phyloP scores from a whole-genome alignment of 1,284 basidiomycete species.

The Irpex lacteus region DNA sequence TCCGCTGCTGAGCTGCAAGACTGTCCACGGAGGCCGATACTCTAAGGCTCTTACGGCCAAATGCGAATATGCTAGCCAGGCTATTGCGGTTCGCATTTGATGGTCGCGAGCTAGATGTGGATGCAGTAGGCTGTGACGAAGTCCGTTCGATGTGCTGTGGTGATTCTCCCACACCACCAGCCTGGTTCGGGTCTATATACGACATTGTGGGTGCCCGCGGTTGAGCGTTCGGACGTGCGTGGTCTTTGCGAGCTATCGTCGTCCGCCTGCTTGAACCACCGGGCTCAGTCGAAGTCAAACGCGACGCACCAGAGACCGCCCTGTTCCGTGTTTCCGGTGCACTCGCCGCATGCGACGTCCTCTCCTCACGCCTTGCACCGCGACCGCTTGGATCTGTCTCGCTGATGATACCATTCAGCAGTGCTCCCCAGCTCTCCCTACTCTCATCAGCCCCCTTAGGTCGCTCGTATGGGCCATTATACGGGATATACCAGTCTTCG shows the following conservation, averaged over 20 bases:
- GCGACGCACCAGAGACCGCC: constrained; percentile 26
- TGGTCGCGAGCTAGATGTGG: neutral
- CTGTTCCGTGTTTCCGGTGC: constrained; percentile 18
- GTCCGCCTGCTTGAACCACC: constrained; percentile 4
- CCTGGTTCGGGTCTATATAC: constrained; percentile 39
- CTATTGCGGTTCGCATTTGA: constrained; percentile 36
- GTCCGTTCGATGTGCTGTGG: constrained; percentile 40
- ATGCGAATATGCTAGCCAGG: constrained; percentile 47
- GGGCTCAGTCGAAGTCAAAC: constrained; percentile 15
- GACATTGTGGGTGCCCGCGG: constrained; percentile 35
- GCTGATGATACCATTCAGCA: constrained; percentile 37
- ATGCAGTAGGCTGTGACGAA: constrained; percentile 13
- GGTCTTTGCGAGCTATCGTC: constrained; percentile 5
- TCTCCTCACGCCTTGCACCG: constrained; percentile 7
- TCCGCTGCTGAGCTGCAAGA: constrained; percentile 8
- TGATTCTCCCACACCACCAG: constrained; percentile 59
- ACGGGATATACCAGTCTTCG: constrained; percentile 62
- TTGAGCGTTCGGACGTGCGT: constrained; percentile 6
- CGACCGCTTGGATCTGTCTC: constrained; percentile 18
- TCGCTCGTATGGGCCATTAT: constrained; percentile 57
- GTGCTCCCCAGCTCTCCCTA: constrained; percentile 52
- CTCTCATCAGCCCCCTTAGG: constrained; percentile 31
- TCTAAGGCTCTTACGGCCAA: constrained; percentile 32
- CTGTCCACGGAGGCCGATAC: constrained; percentile 20
- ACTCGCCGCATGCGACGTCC: constrained; percentile 19